A percentile compares a stretch with the other conserved stretches of the same genome.
Evolutionary conservation across 106 monocot genomes (phyloP).

Genomic region (Triglochin maritima): DNA sequence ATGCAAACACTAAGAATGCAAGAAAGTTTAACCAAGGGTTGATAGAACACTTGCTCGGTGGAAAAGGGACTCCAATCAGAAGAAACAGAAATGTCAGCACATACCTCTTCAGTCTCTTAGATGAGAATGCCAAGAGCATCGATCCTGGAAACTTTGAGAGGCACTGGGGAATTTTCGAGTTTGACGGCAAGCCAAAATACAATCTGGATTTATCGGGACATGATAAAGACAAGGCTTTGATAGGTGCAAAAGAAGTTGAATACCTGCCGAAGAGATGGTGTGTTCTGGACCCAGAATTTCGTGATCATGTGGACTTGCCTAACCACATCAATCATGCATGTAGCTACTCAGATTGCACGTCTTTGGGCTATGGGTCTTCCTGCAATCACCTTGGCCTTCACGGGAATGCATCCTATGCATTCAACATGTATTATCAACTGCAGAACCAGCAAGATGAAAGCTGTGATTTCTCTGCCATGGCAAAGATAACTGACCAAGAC

Average conservation of each 20-base stretch:
- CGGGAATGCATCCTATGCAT: conserved; percentile 32
- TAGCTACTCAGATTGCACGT: conserved; percentile 15
- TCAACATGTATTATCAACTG: conserved; percentile 27
- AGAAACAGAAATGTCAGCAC: not conserved
- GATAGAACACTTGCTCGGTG: not conserved
- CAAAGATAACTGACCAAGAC: conserved; percentile 16
- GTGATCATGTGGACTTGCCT: conserved; percentile 1
- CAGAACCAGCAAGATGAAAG: conserved; percentile 18
- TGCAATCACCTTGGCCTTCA: conserved; percentile 14
- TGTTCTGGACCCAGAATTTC: conserved; percentile 9
- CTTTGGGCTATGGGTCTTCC: conserved; percentile 19
- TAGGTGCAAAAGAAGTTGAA: conserved; percentile 3
- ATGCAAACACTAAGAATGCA: not conserved
- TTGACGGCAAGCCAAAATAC: conserved; percentile 16
- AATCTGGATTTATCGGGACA: conserved; percentile 12
- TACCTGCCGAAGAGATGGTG: conserved; percentile 11
- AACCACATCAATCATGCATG: conserved; percentile 16
- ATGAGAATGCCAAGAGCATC: conserved; percentile 15
- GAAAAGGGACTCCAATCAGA: conserved; percentile 8
- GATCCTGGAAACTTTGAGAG: conserved; percentile 14
- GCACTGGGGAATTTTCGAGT: conserved; percentile 20
- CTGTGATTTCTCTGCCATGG: conserved; percentile 24
- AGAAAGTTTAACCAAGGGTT: conserved; percentile 11
- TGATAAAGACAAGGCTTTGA: not conserved
- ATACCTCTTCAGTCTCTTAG: conserved; percentile 14